These are phyloP conservation scores for Lipomyces yarrowii DNA, from an alignment of 1,139 yeast genomes.

Conservation along the genomic window DNA sequence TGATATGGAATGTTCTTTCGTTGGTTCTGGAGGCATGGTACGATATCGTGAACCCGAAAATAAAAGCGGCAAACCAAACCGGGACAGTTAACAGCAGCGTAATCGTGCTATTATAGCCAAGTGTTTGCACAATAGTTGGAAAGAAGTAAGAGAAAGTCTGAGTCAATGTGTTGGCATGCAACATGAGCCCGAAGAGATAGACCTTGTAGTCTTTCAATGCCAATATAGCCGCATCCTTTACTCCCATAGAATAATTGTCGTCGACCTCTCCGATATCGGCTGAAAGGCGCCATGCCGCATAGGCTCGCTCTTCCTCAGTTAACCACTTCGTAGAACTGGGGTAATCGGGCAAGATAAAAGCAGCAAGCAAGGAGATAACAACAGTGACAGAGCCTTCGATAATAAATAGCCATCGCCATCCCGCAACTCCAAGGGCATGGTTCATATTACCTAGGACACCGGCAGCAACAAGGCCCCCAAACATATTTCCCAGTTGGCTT, in stretches of 20 bases:
- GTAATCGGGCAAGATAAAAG: conserved; percentile 42
- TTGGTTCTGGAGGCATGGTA: conserved; percentile 11
- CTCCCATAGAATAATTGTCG: not conserved
- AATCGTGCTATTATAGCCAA: conserved; percentile 1
- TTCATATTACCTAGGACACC: conserved; percentile 33
- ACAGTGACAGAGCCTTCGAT: conserved; percentile 65
- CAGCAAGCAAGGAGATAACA: conserved; percentile 61
- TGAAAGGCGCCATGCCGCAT: conserved; percentile 3
- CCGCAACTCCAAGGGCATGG: conserved; percentile 45
- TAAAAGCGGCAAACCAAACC: conserved; percentile 8
- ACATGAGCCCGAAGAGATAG: conserved; percentile 7
- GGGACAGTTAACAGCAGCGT: conserved; percentile 6
- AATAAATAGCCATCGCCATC: conserved; percentile 74
- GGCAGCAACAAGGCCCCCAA: conserved; percentile 32
- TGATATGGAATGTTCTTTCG: conserved; percentile 7
- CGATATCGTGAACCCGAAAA: conserved; percentile 2
- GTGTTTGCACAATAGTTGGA: conserved; percentile 9
- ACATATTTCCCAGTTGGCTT: conserved; percentile 40
- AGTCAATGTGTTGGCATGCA: conserved; percentile 11
- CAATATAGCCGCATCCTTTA: conserved; percentile 1
- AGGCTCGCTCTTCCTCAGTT: conserved; percentile 4
- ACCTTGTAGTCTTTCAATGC: conserved; percentile 10
- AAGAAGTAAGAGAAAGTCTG: conserved; percentile 14
- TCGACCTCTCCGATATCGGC: conserved; percentile 3
- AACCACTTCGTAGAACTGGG: conserved; percentile 2